Conservation (phyloP, 495 filamentous ascomycete species). For the Penicillium ochrochloron region DNA sequence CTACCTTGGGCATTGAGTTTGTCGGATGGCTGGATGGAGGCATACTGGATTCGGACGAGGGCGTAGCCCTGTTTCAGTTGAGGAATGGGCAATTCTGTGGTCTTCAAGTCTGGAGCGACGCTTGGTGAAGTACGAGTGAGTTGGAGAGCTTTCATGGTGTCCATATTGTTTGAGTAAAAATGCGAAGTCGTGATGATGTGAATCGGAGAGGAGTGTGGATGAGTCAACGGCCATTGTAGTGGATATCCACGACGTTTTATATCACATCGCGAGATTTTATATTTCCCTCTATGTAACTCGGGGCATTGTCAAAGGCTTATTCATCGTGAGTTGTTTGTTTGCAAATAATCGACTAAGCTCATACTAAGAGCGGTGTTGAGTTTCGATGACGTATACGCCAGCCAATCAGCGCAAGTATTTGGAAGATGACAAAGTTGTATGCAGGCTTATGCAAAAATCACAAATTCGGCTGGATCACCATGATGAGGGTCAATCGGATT, state of each 20-base stretch:
- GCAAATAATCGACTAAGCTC: background rate
- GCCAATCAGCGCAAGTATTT: no score
- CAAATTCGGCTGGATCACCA: no score
- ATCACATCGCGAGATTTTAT: background rate
- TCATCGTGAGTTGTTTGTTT: background rate
- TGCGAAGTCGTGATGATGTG: background rate
- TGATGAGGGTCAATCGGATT: no score
- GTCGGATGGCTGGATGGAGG: conserved; percentile 47
- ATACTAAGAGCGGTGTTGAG: background rate
- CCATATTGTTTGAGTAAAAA: background rate
- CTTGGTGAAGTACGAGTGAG: background rate
- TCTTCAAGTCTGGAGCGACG: conserved; percentile 1
- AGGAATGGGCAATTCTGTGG: conserved; percentile 16
- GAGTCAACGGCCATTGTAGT: background rate
- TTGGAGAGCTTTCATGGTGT: conserved; percentile 26
- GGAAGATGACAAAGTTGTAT: no score
- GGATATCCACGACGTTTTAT: background rate
- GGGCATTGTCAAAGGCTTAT: background rate
- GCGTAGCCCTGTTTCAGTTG: conserved; percentile 21
- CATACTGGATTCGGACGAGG: conserved; percentile 22
- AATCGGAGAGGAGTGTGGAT: background rate
- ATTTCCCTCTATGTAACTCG: background rate
- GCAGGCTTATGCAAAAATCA: no score
- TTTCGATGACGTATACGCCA: background rate
- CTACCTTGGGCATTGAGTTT: conserved; percentile 42